Evolutionary conservation across 2,329 filamentous ascomycete genomes (phyloP).

Genomic region (Aspergillus sp.): DNA sequence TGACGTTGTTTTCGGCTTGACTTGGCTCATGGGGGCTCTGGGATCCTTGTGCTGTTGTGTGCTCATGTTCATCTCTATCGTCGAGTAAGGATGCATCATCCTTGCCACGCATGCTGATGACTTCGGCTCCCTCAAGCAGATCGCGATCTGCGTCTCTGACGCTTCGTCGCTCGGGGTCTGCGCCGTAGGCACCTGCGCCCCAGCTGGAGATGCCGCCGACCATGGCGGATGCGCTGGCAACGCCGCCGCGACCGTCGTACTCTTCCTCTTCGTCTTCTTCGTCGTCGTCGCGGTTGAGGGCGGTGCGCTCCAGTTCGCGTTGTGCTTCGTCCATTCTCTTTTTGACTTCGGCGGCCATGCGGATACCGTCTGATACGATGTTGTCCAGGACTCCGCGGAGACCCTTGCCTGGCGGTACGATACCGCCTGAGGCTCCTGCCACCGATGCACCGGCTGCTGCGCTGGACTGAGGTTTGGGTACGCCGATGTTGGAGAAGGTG

Average conservation of each 20-base stretch:
- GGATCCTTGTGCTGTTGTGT: background rate
- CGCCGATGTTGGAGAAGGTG: conserved; percentile 75
- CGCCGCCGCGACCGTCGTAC: conserved; percentile 47
- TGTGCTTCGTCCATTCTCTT: conserved; percentile 95
- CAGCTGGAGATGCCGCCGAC: conserved; percentile 40
- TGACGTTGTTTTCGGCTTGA: conserved; percentile 27
- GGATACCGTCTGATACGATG: conserved; percentile 96
- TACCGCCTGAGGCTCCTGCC: conserved; percentile 57
- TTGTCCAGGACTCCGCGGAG: conserved; percentile 92
- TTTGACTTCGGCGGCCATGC: conserved; percentile 88
- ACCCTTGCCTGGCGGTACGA: conserved; percentile 68
- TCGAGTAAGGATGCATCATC: conserved; percentile 34
- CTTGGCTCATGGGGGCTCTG: background rate
- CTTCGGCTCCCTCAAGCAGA: conserved; percentile 70
- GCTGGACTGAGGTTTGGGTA: conserved; percentile 43
- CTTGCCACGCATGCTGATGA: conserved; percentile 50
- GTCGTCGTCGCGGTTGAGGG: conserved; percentile 65
- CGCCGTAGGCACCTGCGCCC: conserved; percentile 48
- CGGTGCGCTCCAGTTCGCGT: conserved; percentile 83
- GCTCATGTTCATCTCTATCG: conserved; percentile 23
- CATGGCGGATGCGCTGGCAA: conserved; percentile 28
- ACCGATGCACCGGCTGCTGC: conserved; percentile 43
- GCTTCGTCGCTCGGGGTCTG: conserved; percentile 62
- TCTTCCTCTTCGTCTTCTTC: conserved; percentile 72
- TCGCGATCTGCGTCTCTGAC: conserved; percentile 56